Conservation (phyloP, 306 rosid species). For the Alnus rubra region DNA sequence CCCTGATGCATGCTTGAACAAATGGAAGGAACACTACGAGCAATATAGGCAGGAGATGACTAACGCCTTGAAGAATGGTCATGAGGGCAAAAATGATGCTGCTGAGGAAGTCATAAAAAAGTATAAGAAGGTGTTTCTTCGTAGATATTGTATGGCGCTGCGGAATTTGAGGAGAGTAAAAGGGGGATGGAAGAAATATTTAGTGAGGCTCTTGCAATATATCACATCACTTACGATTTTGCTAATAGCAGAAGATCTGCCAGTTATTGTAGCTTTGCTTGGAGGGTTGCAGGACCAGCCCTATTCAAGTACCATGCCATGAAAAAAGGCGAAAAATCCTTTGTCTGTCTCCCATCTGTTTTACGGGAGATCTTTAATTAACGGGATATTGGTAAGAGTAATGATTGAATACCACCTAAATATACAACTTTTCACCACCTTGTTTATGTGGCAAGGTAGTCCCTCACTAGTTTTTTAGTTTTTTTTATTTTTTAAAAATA, state of each 20-base stretch:
- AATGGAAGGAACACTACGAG: conserved; percentile 37
- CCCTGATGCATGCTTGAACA: conserved; percentile 31
- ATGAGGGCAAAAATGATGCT: conserved; percentile 27
- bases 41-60: conserved; percentile 49
- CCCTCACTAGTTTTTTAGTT: too few relatives aligned
- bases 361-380: conserved; percentile 46
- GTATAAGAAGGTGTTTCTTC: conserved; percentile 46
- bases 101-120: conserved; percentile 37
- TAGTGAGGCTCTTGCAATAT: conserved; percentile 61
- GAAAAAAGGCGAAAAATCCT: conserved; percentile 31
- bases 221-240: conserved; percentile 47
- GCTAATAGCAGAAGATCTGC: conserved; percentile 14
- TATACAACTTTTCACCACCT: too few relatives aligned
- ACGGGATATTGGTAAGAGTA: background rate
- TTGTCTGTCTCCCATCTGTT: conserved; percentile 35
- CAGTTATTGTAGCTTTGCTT: conserved; percentile 44
- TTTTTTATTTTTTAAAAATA: too few relatives aligned
- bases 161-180: conserved; percentile 40
- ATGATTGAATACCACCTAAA: too few relatives aligned
- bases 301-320: conserved; percentile 28
- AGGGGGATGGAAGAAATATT: conserved; percentile 43
- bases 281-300: conserved; percentile 72
- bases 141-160: conserved; percentile 54
- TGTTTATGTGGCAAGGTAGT: too few relatives aligned
- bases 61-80: conserved; percentile 7